A percentile compares a stretch with the other conserved stretches of the same genome.
Evolutionary conservation across 179 eudicot genomes (phyloP).

Genomic region (Corrigiola litoralis): DNA sequence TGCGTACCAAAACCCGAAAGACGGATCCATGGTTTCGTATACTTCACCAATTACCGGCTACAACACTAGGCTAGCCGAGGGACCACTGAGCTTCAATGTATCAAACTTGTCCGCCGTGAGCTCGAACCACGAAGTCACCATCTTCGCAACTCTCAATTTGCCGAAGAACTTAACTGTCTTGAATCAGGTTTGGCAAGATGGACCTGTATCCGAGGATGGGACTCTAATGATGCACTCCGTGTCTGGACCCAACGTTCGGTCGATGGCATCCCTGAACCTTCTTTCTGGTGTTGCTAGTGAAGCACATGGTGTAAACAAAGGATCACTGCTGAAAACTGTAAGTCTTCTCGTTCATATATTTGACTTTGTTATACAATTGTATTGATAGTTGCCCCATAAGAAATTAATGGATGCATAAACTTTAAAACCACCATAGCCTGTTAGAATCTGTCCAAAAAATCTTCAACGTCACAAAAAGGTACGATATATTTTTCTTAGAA

Average conservation of each 20-base stretch:
- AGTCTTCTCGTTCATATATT: constrained; percentile 8
- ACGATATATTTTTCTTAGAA: too few species aligned
- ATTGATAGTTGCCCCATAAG: too few species aligned
- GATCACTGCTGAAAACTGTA: constrained; percentile 22
- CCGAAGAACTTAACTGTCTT: constrained; percentile 28
- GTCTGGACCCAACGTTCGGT: constrained; percentile 38
- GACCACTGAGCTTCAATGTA: constrained; percentile 41
- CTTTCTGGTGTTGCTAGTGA: constrained; percentile 30
- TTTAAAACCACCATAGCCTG: too few species aligned
- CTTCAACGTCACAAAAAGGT: too few species aligned
- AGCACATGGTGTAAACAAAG: background rate
- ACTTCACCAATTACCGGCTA: constrained; percentile 52
- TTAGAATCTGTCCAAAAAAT: too few species aligned
- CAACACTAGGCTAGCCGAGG: constrained; percentile 14
- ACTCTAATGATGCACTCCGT: constrained; percentile 32
- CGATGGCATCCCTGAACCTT: constrained; percentile 49
- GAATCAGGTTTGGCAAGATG: constrained; percentile 81
- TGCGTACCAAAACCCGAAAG: constrained; percentile 38
- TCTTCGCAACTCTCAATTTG: constrained; percentile 56
- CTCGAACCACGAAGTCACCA: constrained; percentile 35
- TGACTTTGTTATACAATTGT: too few species aligned
- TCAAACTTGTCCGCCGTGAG: constrained; percentile 35
- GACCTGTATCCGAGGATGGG: constrained; percentile 34
- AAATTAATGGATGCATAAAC: too few species aligned
- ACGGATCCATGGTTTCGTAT: constrained; percentile 48